Conservation (phyloP, 73 alveolate genomes). For the Chromera velia region DNA sequence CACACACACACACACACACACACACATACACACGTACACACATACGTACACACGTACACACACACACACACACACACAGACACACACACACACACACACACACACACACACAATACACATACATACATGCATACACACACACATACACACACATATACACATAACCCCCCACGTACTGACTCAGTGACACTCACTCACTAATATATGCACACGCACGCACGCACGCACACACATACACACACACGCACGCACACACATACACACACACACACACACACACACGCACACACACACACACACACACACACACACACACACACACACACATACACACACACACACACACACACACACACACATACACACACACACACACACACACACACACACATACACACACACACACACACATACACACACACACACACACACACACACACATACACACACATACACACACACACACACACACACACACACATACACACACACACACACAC, state of each 20-base stretch:
- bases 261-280: neutral
- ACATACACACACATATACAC: neutral
- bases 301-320: neutral
- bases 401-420: neutral
- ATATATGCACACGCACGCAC: constrained; percentile 1
- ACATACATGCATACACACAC: neutral
- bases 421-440: neutral
- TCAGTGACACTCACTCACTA: neutral
- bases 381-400: neutral
- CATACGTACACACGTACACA: neutral
- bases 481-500: neutral
- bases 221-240: neutral
- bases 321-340: neutral
- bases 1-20: constrained; percentile 2
- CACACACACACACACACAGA: neutral
- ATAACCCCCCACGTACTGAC: constrained; percentile 3
- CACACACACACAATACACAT: too few species aligned
- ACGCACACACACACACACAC: neutral
- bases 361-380: neutral
- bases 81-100: neutral
- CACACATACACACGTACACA: constrained; percentile 1
- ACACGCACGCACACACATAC: constrained; percentile 3
- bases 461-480: constrained; percentile 2
- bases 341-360: neutral
- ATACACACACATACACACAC: constrained; percentile 1